These are phyloP conservation scores for Aspergillus floridensis DNA, from an alignment of 2,329 filamentous ascomycete genomes.

Conservation along the genomic window DNA sequence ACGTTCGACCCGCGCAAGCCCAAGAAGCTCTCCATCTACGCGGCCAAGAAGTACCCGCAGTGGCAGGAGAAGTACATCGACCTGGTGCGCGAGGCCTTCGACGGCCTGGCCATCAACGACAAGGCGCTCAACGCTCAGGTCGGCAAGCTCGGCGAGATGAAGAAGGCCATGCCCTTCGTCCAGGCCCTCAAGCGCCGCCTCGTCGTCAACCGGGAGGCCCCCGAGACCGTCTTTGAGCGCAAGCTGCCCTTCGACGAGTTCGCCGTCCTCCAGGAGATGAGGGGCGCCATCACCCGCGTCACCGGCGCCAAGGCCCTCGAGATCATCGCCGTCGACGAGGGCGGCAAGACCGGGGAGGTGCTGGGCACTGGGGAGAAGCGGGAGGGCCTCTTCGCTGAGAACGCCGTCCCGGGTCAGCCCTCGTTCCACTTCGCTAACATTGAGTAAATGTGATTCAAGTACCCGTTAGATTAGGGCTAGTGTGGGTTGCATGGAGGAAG, in stretches of 20 bases:
- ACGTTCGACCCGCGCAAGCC: conserved; percentile 86
- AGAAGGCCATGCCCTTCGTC: conserved; percentile 97
- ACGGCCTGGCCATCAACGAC: conserved; percentile 67
- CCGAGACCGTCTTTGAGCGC: conserved; percentile 71
- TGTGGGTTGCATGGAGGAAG: no score
- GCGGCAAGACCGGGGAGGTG: conserved; percentile 49
- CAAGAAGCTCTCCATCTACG: conserved; percentile 87
- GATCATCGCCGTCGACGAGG: conserved; percentile 66
- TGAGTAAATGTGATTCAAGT: conserved; percentile 24
- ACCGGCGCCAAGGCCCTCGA: conserved; percentile 69
- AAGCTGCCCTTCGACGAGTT: conserved; percentile 86
- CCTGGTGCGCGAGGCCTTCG: conserved; percentile 69
- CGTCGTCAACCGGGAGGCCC: conserved; percentile 62
- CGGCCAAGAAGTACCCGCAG: conserved; percentile 72
- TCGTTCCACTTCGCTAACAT: conserved; percentile 85
- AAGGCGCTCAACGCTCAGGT: conserved; percentile 77
- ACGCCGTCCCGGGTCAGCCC: conserved; percentile 76
- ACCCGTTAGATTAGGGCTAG: no score
- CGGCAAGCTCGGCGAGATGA: conserved; percentile 75
- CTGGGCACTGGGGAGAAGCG: conserved; percentile 53
- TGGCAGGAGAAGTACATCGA: conserved; percentile 94
- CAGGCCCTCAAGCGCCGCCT: conserved; percentile 83
- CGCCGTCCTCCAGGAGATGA: conserved; percentile 71
- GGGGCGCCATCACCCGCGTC: conserved; percentile 73
- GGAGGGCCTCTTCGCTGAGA: conserved; percentile 63